Conservation (phyloP, 176 grass and related monocot species). For the Zea luxurians region DNA sequence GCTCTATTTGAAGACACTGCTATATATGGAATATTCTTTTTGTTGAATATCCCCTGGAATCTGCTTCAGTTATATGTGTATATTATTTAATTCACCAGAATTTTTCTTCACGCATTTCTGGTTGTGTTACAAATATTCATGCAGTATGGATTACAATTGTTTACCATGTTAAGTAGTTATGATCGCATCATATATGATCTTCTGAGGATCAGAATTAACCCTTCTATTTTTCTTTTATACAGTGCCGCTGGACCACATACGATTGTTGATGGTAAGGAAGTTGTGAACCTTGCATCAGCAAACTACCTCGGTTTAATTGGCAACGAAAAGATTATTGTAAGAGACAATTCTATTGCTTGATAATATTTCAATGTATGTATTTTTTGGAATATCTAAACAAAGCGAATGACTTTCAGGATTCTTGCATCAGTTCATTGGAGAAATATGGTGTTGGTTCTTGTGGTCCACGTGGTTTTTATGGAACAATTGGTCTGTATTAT, state of each 20-base stretch:
- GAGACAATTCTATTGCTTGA: slow-evolving; percentile 39
- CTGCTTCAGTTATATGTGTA: background rate
- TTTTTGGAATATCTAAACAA: slow-evolving; percentile 34
- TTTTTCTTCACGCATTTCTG: background rate
- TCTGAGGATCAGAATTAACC: slow-evolving; percentile 24
- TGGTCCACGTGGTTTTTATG: slow-evolving; percentile 94
- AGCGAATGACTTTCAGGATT: slow-evolving; percentile 55
- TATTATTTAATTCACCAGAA: background rate
- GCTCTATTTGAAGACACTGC: background rate
- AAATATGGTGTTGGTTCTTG: slow-evolving; percentile 99
- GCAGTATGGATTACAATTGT: background rate
- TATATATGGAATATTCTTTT: slow-evolving; percentile 21
- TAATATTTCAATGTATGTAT: slow-evolving; percentile 6
- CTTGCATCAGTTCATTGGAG: slow-evolving; percentile 79
- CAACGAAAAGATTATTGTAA: slow-evolving; percentile 87
- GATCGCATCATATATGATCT: slow-evolving; percentile 21
- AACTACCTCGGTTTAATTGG: slow-evolving; percentile 95
- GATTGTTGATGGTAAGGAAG: slow-evolving; percentile 83
- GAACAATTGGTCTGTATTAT: slow-evolving; percentile 76
- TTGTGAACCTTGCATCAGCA: slow-evolving; percentile 90
- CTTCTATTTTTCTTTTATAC: slow-evolving; percentile 36
- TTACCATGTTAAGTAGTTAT: background rate
- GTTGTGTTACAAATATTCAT: slow-evolving; percentile 22
- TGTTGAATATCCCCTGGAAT: background rate
- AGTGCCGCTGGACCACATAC: slow-evolving; percentile 86